Conservation (phyloP, 257 asterid genomes). For the Galeopsis tetrahit region DNA sequence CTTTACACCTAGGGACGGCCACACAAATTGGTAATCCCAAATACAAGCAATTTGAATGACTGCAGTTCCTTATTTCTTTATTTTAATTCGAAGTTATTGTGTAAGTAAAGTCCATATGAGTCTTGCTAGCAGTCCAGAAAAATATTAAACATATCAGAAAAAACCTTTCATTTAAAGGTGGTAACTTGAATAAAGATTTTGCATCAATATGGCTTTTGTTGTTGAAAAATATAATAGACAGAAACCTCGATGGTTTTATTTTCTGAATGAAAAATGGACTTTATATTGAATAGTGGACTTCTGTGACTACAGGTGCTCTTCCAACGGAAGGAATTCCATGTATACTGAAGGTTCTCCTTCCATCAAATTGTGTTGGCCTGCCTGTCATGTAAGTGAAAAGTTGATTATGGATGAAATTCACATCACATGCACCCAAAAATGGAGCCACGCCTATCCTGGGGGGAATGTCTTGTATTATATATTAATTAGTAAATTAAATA, state of each 20-base stretch:
- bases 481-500: no score
- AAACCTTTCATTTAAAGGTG: not conserved
- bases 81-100: not conserved
- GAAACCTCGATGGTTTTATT: slow-evolving; percentile 4
- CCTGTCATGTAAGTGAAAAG: slow-evolving; percentile 75
- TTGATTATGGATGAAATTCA: slow-evolving; percentile 24
- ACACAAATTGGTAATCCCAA: slow-evolving; percentile 82
- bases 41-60: slow-evolving; percentile 20
- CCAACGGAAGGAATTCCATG: slow-evolving; percentile 99
- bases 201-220: not conserved
- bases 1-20: slow-evolving; percentile 93
- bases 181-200: not conserved
- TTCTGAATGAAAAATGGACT: not conserved
- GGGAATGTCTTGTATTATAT: no score
- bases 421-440: not conserved
- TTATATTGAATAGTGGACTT: slow-evolving; percentile 14
- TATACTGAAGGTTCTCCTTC: slow-evolving; percentile 85
- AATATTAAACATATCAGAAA: not conserved
- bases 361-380: slow-evolving; percentile 82
- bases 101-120: not conserved
- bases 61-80: not conserved
- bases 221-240: not conserved
- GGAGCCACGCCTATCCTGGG: no score
- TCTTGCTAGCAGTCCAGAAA: slow-evolving; percentile 16
- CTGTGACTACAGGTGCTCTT: slow-evolving; percentile 68